A percentile compares a stretch with the other conserved stretches of the same genome.
phyloP scores from a whole-genome alignment of 495 filamentous ascomycete genomes.

The Pseudotulostoma volvatum region DNA sequence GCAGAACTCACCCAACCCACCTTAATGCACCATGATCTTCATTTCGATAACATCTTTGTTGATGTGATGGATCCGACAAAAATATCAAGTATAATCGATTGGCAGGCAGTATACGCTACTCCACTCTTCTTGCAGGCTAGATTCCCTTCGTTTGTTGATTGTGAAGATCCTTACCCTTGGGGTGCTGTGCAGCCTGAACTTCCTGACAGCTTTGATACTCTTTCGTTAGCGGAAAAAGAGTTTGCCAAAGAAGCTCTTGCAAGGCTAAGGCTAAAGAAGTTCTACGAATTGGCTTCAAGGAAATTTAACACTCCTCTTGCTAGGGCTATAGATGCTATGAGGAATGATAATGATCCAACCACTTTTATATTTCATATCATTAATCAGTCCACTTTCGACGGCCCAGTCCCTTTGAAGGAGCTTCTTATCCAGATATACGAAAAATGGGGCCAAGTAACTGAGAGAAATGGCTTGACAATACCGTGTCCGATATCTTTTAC shows the following conservation, averaged over 20 bases:
- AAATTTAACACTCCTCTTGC: slow-evolving; percentile 10
- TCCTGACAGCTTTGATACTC: slow-evolving; percentile 6
- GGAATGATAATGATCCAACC: slow-evolving; percentile 9
- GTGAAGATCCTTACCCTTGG: slow-evolving; percentile 11
- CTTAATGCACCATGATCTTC: slow-evolving; percentile 10
- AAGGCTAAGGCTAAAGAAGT: slow-evolving; percentile 8
- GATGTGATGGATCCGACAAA: slow-evolving; percentile 7
- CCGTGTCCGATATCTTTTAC: slow-evolving; percentile 10
- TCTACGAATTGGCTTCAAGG: slow-evolving; percentile 10
- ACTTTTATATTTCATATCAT: slow-evolving; percentile 12
- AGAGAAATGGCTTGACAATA: slow-evolving; percentile 2
- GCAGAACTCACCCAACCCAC: slow-evolving; percentile 4
- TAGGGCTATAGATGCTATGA: slow-evolving; percentile 8
- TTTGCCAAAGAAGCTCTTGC: slow-evolving; percentile 3
- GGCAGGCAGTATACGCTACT: slow-evolving; percentile 7
- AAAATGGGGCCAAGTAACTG: slow-evolving; percentile 8
- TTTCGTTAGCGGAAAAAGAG: too few relatives aligned
- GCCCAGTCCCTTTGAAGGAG: slow-evolving; percentile 8
- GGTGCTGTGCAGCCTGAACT: too few relatives aligned
- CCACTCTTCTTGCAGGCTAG: slow-evolving; percentile 10
- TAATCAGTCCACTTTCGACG: slow-evolving; percentile 7
- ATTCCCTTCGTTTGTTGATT: slow-evolving; percentile 10
- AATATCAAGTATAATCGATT: slow-evolving; percentile 13
- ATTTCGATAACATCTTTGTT: slow-evolving; percentile 12
- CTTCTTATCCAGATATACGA: slow-evolving; percentile 12